These are phyloP conservation scores for Coriaria nepalensis DNA, from an alignment of 306 rosid genomes.

Conservation along the genomic window DNA sequence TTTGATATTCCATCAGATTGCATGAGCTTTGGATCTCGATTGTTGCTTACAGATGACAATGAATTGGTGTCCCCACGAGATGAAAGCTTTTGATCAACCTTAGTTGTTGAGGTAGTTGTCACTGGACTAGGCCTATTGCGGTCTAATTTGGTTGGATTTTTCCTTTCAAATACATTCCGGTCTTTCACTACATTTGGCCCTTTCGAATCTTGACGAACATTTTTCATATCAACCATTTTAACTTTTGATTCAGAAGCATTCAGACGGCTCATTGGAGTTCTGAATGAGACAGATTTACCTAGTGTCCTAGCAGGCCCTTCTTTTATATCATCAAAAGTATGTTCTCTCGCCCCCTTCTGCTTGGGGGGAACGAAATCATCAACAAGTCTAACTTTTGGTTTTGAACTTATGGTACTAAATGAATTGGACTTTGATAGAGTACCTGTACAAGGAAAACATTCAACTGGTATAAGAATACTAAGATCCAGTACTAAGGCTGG, in stretches of 20 bases:
- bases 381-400: conserved; percentile 48
- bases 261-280: conserved; percentile 35
- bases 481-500: conserved; percentile 4
- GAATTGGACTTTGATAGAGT: conserved; percentile 59
- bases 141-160: conserved; percentile 40
- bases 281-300: conserved; percentile 60
- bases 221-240: conserved; percentile 44
- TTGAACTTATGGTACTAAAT: conserved; percentile 42
- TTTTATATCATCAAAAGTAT: conserved; percentile 32
- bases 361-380: conserved; percentile 56
- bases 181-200: conserved; percentile 52
- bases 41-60: conserved; percentile 29
- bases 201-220: conserved; percentile 42
- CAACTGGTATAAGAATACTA: conserved; percentile 5
- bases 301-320: conserved; percentile 40
- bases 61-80: conserved; percentile 41
- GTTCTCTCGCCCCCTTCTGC: conserved; percentile 47
- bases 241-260: conserved; percentile 52
- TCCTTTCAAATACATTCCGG: conserved; percentile 46
- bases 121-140: conserved; percentile 34
- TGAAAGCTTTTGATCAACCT: conserved; percentile 46
- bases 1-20: conserved; percentile 46
- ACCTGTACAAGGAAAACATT: conserved; percentile 34
- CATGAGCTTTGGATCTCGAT: conserved; percentile 35
- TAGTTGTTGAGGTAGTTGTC: conserved; percentile 34